Evolutionary conservation across 257 asterid genomes (phyloP).

Genomic region (Solanum piurae): DNA sequence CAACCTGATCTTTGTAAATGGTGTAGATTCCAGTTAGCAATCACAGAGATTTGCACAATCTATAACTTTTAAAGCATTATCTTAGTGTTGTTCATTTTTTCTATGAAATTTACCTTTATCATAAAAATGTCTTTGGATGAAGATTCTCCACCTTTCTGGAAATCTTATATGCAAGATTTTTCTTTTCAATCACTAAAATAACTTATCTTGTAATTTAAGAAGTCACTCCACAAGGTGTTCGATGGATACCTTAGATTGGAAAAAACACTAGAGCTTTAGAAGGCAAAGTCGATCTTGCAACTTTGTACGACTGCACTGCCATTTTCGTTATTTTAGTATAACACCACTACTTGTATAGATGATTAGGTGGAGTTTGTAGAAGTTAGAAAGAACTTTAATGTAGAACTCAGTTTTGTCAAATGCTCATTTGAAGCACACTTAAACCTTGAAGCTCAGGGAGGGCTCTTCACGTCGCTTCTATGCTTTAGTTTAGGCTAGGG

Average conservation of each 20-base stretch:
- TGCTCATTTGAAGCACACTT: background rate
- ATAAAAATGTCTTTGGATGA: background rate
- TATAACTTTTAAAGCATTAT: background rate
- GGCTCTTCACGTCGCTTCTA: background rate
- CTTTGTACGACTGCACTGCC: background rate
- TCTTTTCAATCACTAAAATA: background rate
- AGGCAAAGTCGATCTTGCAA: background rate
- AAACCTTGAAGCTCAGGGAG: background rate
- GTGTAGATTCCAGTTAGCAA: background rate
- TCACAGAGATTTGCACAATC: background rate
- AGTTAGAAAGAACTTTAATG: background rate
- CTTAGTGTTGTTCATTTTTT: background rate
- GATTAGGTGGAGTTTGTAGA: background rate
- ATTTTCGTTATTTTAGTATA: background rate
- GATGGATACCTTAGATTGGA: background rate
- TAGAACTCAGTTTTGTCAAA: background rate
- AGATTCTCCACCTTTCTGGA: background rate
- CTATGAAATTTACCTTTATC: background rate
- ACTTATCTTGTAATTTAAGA: background rate
- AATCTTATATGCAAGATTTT: background rate
- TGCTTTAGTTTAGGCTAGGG: background rate
- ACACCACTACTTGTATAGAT: background rate
- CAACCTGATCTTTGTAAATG: background rate
- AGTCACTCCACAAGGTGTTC: background rate
- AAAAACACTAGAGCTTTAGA: background rate